Conservation (phyloP, 2,329 filamentous ascomycete species). For the Karstenula rhodostoma region DNA sequence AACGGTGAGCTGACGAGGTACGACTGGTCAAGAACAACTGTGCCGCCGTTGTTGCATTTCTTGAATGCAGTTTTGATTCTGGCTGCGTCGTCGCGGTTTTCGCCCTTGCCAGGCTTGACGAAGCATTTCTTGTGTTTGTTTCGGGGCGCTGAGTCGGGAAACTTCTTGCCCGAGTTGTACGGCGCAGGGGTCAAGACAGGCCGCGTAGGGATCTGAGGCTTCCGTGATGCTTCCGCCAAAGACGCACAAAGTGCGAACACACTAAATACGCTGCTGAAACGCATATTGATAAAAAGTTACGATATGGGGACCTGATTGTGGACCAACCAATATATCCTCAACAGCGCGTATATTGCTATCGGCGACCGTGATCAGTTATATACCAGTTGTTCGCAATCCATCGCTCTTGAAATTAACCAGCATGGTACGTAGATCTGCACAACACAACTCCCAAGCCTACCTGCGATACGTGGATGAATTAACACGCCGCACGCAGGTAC, state of each 20-base stretch:
- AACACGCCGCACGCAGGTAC: background rate
- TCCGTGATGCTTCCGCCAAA: background rate
- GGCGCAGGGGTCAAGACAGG: background rate
- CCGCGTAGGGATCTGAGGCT: background rate
- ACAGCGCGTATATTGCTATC: background rate
- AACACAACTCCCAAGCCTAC: background rate
- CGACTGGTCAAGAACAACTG: slow-evolving; percentile 65
- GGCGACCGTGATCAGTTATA: background rate
- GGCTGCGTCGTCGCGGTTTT: slow-evolving; percentile 56
- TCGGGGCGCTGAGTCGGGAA: background rate
- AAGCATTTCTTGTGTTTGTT: background rate
- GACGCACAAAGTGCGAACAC: background rate
- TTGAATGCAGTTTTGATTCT: slow-evolving; percentile 64
- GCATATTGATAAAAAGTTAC: background rate
- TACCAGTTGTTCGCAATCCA: background rate
- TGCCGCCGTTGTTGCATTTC: slow-evolving; percentile 69
- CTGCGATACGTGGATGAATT: slow-evolving; percentile 4
- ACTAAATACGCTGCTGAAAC: background rate
- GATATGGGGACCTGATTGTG: background rate
- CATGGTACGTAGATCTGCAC: background rate
- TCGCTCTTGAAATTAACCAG: background rate
- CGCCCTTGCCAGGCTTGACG: background rate
- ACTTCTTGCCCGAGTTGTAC: background rate
- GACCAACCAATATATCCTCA: background rate
- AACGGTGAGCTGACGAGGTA: slow-evolving; percentile 71